phyloP scores from a whole-genome alignment of 805 yeast genomes.

The Yamadazyma laniorum region DNA sequence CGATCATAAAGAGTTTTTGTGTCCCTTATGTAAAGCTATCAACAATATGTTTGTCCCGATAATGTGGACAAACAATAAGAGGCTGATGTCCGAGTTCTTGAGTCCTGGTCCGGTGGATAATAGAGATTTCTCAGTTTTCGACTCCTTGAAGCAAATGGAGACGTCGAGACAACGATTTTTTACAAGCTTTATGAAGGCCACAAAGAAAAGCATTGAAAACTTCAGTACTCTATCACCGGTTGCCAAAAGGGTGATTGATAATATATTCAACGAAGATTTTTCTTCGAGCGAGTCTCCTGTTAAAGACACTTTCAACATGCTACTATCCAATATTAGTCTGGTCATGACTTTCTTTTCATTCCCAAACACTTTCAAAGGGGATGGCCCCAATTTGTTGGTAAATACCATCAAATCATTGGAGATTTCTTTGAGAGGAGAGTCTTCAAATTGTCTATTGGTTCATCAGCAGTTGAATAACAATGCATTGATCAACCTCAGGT shows the following conservation, averaged over 20 bases:
- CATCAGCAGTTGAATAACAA: constrained; percentile 63
- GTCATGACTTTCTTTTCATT: constrained; percentile 34
- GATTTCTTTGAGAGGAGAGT: constrained; percentile 57
- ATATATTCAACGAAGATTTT: neutral
- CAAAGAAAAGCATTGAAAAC: constrained; percentile 23
- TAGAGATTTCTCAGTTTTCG: constrained; percentile 7
- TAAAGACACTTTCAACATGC: constrained; percentile 23
- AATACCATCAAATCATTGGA: constrained; percentile 66
- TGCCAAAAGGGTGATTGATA: constrained; percentile 29
- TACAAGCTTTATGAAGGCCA: constrained; percentile 17
- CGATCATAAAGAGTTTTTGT: constrained; percentile 70
- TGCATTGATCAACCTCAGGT: constrained; percentile 55
- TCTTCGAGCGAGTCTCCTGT: constrained; percentile 3
- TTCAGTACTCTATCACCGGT: constrained; percentile 24
- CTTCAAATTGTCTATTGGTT: constrained; percentile 42
- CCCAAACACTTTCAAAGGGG: constrained; percentile 37
- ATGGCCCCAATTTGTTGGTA: constrained; percentile 40
- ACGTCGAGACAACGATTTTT: constrained; percentile 21
- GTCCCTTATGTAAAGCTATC: constrained; percentile 89
- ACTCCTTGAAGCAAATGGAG: constrained; percentile 14
- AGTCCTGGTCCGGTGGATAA: constrained; percentile 14
- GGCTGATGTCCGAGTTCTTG: constrained; percentile 25
- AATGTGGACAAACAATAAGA: constrained; percentile 52
- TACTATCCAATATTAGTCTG: constrained; percentile 36
- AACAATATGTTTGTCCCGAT: constrained; percentile 83